Base-by-base conservation (phyloP, 345 rosid genomes). In the Citrus cavaleriei region DNA sequence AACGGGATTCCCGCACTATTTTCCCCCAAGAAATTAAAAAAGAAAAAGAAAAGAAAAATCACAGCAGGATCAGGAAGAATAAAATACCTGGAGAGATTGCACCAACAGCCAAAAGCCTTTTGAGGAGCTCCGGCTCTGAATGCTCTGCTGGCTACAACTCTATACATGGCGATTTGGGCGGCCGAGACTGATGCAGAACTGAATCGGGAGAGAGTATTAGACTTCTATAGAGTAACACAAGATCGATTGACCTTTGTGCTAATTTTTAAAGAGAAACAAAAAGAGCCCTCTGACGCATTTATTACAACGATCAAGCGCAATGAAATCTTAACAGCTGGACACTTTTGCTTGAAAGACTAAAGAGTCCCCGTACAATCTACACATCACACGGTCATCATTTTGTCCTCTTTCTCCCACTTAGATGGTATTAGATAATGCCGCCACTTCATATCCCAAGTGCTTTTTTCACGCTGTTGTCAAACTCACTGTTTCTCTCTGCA, bases 111-210 rank as follows among this genome's bases (percentile, higher is more conserved):
- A 0, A 78, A 32, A 57, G 85, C 77, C 78, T 86, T 81, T 27
- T 67, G 85, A 77, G 86, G 77, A 78, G 88, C 89, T 71, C 83
- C 77, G 74, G 81, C 79, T 86, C 89, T 83, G 7, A 88, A 57
- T 66, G 70, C 86, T 75, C 82, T 67, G 82, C 78, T 72, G 59
- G 74, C 81, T 19, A 87, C 70, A 69, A 82, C 76, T 82, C 87
- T 88, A 80, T 86, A 74, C 97, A 90, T 90, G 71, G 74, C 6
- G 51, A 46, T 46, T 46, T 13, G 18, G 51, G 51, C 1, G 18
- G 4, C 18, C 14, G 58, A 69, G 57, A 4, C 14, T 6, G 40
- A 5, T 1, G 19, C 19, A 24, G n/a, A 6, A 32, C 54, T 34
- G 37, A n/a, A 10, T 7, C 5, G 21, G 3, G 28, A 4, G 7